Percentiles rank a stretch among this genome's conserved stretches.
These are phyloP conservation scores for Lipomyces starkeyi DNA, from an alignment of 805 yeast genomes.

Conservation along the genomic window DNA sequence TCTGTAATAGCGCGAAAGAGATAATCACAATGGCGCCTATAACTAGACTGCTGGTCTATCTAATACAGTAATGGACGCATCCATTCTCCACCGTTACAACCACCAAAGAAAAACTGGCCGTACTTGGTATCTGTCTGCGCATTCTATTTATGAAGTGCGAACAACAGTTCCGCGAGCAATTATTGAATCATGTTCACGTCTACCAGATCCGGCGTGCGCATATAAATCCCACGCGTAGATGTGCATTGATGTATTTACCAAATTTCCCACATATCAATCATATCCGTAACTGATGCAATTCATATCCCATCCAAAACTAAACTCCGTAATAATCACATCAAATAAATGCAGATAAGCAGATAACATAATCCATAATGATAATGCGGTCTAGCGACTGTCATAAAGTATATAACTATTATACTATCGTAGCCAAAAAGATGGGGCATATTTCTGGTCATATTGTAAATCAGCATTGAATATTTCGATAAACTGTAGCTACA, in stretches of 20 bases:
- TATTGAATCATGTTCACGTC: too few relatives aligned
- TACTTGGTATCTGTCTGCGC: too few relatives aligned
- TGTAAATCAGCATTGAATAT: conserved; percentile 67
- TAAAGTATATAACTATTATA: not conserved
- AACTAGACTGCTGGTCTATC: too few relatives aligned
- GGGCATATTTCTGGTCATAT: conserved; percentile 57
- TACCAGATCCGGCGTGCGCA: too few relatives aligned
- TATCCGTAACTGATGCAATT: not conserved
- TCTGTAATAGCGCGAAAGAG: not conserved
- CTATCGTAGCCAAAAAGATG: conserved; percentile 63
- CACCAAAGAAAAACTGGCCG: too few relatives aligned
- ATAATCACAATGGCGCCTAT: too few relatives aligned
- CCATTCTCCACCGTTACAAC: too few relatives aligned
- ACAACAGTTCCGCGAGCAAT: too few relatives aligned
- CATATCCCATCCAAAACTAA: not conserved
- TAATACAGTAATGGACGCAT: too few relatives aligned
- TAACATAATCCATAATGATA: not conserved
- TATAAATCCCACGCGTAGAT: too few relatives aligned
- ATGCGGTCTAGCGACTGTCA: not conserved
- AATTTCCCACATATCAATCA: not conserved
- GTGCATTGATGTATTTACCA: too few relatives aligned
- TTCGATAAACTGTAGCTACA: conserved; percentile 63
- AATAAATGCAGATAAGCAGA: not conserved
- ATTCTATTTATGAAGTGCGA: too few relatives aligned
- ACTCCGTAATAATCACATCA: not conserved